Evolutionary conservation across 23 red algal species (phyloP).

Genomic region (Gracilaria gracilis): DNA sequence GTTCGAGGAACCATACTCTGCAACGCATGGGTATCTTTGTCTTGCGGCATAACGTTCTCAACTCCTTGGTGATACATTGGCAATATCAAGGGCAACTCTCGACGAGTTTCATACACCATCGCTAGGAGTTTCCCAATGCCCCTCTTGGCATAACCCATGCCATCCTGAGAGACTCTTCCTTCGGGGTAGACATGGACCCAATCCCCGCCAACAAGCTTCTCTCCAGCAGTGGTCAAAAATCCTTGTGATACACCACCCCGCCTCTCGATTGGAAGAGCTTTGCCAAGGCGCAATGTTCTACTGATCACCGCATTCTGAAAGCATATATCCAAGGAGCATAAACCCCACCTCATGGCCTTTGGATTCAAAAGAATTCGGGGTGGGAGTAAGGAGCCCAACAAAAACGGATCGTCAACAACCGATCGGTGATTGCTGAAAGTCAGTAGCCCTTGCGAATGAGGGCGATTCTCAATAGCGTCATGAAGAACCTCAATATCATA

Average conservation of each 20-base stretch:
- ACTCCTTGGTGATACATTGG: conserved; percentile 99
- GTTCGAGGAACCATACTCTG: conserved; percentile 54
- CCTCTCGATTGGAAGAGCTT: conserved; percentile 88
- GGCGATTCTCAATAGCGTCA: conserved; percentile 72
- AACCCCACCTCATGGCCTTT: conserved; percentile 81
- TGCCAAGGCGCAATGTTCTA: conserved; percentile 81
- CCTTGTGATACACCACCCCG: conserved; percentile 79
- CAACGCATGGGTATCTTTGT: conserved; percentile 69
- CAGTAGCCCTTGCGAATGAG: conserved; percentile 67
- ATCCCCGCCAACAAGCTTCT: conserved; percentile 79
- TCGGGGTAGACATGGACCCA: conserved; percentile 98
- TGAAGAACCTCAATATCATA: conserved; percentile 73
- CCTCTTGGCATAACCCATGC: conserved; percentile 80
- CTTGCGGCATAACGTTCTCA: conserved; percentile 95
- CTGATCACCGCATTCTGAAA: conserved; percentile 71
- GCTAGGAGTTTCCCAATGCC: conserved; percentile 93
- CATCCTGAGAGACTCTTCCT: conserved; percentile 78
- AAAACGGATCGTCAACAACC: conserved; percentile 92
- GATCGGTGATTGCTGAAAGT: conserved; percentile 95
- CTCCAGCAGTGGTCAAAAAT: conserved; percentile 70
- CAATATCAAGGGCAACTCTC: conserved; percentile 72
- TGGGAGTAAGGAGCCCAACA: conserved; percentile 83
- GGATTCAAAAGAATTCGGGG: conserved; percentile 77
- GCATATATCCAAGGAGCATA: conserved; percentile 96
- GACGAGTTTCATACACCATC: conserved; percentile 62